These are phyloP conservation scores for Vigna hirtella DNA, from an alignment of 306 rosid species.

Conservation along the genomic window DNA sequence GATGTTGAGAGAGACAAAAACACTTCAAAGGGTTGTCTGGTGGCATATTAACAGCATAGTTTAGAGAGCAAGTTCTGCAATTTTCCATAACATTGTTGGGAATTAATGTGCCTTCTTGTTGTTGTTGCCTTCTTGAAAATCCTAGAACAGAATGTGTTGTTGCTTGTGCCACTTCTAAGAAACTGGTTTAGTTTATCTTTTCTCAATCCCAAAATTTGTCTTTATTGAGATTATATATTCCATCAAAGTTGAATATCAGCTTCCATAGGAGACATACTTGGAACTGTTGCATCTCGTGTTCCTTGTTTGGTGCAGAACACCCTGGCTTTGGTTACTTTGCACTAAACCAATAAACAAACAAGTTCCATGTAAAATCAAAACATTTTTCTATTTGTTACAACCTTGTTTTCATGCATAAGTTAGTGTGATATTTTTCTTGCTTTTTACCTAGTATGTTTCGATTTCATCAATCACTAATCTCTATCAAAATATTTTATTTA, in stretches of 20 bases:
- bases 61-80: conserved; percentile 41
- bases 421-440: no score
- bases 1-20: conserved; percentile 21
- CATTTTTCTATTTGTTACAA: no score
- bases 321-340: conserved; percentile 36
- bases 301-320: conserved; percentile 44
- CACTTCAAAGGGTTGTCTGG: conserved; percentile 39
- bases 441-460: no score
- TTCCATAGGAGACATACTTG: conserved; percentile 63
- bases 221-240: conserved; percentile 55
- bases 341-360: background rate
- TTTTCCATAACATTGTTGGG: conserved; percentile 49
- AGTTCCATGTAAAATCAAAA: no score
- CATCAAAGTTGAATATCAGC: conserved; percentile 25
- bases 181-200: conserved; percentile 32
- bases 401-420: no score
- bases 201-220: conserved; percentile 39
- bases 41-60: conserved; percentile 25
- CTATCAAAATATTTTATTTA: no score
- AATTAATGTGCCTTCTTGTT: conserved; percentile 44
- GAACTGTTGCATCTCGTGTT: conserved; percentile 68
- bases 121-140: conserved; percentile 39
- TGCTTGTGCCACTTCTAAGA: conserved; percentile 45
- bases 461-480: no score
- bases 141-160: conserved; percentile 29